Evolutionary conservation across 139 green algal genomes (phyloP).

Genomic region (Spirogloea muscicola): DNA sequence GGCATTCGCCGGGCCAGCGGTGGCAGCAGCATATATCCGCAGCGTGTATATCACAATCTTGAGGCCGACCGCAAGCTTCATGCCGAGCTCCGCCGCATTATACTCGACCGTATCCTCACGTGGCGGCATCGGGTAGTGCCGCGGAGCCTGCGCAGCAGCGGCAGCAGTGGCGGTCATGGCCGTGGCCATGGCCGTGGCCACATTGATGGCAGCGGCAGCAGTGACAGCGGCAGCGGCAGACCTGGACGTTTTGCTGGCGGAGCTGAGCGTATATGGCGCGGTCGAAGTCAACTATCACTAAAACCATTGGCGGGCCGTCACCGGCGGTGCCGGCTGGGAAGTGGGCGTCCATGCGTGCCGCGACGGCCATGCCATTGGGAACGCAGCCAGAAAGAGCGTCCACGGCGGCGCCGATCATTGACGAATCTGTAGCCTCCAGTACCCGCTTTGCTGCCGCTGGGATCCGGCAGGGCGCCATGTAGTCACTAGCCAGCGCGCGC

Average conservation of each 20-base stretch:
- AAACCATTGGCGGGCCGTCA: no score
- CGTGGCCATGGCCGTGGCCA: no score
- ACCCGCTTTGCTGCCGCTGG: no score
- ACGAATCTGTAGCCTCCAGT: no score
- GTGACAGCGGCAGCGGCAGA: no score
- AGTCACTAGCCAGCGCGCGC: background rate
- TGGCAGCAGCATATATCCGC: no score
- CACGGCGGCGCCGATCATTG: conserved; percentile 24
- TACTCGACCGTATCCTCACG: background rate
- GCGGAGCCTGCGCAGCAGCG: no score
- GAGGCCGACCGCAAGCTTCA: conserved; percentile 35
- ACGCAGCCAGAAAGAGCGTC: conserved; percentile 40
- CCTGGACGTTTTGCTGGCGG: conserved; percentile 16
- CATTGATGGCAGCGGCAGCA: no score
- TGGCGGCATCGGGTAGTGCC: conserved; percentile 7
- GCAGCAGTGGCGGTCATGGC: no score
- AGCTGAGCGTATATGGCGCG: conserved; percentile 38
- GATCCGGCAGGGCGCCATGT: conserved; percentile 25
- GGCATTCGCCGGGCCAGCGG: conserved; percentile 2
- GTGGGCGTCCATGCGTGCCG: conserved; percentile 26
- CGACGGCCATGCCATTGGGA: conserved; percentile 26
- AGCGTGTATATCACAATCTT: no score
- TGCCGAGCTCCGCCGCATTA: conserved; percentile 25
- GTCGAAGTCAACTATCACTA: conserved; percentile 31
- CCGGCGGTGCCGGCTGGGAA: background rate